Conservation (phyloP, 331 rosid species). For the Arachis monticola region DNA sequence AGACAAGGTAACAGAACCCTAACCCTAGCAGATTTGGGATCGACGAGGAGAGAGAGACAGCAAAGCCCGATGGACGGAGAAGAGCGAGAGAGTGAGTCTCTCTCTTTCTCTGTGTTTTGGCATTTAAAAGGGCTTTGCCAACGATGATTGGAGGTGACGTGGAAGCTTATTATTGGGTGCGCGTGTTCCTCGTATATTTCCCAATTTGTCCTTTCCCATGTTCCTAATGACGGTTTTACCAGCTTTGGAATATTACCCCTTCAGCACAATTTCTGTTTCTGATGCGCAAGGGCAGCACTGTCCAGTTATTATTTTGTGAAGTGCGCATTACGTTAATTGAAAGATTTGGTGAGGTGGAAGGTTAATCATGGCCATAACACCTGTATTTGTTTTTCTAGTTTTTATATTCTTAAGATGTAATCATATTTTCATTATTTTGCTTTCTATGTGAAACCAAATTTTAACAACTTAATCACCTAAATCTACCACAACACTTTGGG, state of each 20-base stretch:
- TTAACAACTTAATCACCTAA: neutral
- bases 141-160: constrained; percentile 47
- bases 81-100: constrained; percentile 33
- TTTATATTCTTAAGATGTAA: neutral
- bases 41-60: constrained; percentile 41
- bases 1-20: constrained; percentile 4
- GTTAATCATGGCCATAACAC: constrained; percentile 23
- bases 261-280: neutral
- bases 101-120: constrained; percentile 17
- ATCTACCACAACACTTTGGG: neutral
- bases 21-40: constrained; percentile 56
- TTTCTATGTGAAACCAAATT: constrained; percentile 12
- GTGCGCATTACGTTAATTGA: neutral
- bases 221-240: constrained; percentile 39
- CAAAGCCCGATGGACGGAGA: constrained; percentile 14
- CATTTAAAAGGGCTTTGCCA: constrained; percentile 37
- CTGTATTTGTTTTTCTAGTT: neutral
- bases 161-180: constrained; percentile 32
- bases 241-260: neutral
- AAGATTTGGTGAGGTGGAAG: constrained; percentile 40
- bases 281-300: constrained; percentile 5
- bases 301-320: constrained; percentile 22
- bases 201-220: constrained; percentile 32
- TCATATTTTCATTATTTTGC: neutral
- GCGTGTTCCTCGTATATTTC: constrained; percentile 32